Percentiles rank a stretch among this genome's conserved stretches.
phyloP scores from a whole-genome alignment of 441 rosid species.

The Croton setiger region DNA sequence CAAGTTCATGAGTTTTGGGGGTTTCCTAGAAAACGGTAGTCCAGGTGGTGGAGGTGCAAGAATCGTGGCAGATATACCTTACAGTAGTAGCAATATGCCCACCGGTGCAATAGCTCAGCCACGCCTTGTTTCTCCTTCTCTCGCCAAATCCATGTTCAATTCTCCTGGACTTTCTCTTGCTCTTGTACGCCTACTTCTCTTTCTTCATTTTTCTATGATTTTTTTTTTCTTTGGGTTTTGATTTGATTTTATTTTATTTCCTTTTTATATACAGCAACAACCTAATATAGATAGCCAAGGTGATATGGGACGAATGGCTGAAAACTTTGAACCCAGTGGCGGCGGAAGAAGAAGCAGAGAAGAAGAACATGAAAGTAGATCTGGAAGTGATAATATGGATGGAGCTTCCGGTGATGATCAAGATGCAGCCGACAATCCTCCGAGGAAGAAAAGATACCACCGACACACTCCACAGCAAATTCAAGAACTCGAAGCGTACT shows the following conservation, averaged over 20 bases:
- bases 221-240: background rate
- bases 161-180: slow-evolving; percentile 83
- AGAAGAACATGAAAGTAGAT: slow-evolving; percentile 88
- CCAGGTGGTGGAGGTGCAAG: slow-evolving; percentile 58
- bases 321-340: slow-evolving; percentile 44
- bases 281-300: slow-evolving; percentile 65
- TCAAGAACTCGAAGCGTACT: slow-evolving; percentile 87
- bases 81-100: slow-evolving; percentile 49
- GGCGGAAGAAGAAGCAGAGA: slow-evolving; percentile 56
- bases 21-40: slow-evolving; percentile 58
- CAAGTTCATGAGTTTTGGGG: slow-evolving; percentile 89
- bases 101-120: slow-evolving; percentile 67
- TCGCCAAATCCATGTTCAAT: slow-evolving; percentile 50
- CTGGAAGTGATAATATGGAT: slow-evolving; percentile 86
- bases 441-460: slow-evolving; percentile 78
- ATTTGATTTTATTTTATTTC: background rate
- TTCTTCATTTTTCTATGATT: background rate
- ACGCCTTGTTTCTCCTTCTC: slow-evolving; percentile 55
- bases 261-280: slow-evolving; percentile 43
- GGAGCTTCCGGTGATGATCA: slow-evolving; percentile 76
- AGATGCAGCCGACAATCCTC: slow-evolving; percentile 64
- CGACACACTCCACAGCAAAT: slow-evolving; percentile 93
- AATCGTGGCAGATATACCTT: slow-evolving; percentile 60
- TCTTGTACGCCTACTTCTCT: slow-evolving; percentile 40
- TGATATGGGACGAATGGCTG: slow-evolving; percentile 51